phyloP scores from a whole-genome alignment of 2,329 filamentous ascomycete genomes.

The Diaporthe sp. region DNA sequence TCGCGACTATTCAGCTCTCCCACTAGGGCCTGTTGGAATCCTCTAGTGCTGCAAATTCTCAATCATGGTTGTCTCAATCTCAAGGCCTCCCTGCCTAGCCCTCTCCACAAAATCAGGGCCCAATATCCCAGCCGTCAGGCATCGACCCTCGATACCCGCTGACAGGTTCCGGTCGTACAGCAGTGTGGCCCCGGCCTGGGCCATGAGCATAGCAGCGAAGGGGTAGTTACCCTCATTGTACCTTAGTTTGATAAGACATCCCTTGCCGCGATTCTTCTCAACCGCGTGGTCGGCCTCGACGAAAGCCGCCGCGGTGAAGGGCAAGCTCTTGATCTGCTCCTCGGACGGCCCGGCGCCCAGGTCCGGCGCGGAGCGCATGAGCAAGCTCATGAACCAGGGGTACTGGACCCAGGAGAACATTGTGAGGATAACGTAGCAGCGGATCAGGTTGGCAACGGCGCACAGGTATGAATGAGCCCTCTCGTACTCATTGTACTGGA shows the following conservation, averaged over 20 bases:
- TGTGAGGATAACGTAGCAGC: conserved; percentile 39
- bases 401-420: conserved; percentile 36
- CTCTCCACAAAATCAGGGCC: conserved; percentile 17
- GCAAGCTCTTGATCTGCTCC: conserved; percentile 37
- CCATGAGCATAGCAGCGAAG: conserved; percentile 28
- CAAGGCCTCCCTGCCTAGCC: conserved; percentile 18
- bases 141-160: conserved; percentile 34
- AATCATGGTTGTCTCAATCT: conserved; percentile 27
- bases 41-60: neutral
- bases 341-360: conserved; percentile 35
- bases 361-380: conserved; percentile 35
- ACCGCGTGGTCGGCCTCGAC: conserved; percentile 34
- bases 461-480: conserved; percentile 37
- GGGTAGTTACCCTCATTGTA: conserved; percentile 20
- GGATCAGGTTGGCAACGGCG: conserved; percentile 33
- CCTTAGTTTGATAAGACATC: conserved; percentile 28
- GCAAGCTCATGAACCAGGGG: conserved; percentile 34
- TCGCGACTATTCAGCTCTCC: too few species aligned
- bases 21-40: too few species aligned
- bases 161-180: conserved; percentile 36
- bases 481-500: conserved; percentile 41
- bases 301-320: conserved; percentile 38
- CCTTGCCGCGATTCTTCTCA: conserved; percentile 13
- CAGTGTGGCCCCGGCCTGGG: conserved; percentile 26
- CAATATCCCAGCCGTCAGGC: conserved; percentile 14